A percentile compares a stretch with the other conserved stretches of the same genome.
Evolutionary conservation across 805 yeast genomes (phyloP).

Genomic region (Wickerhamomyces chaumierensis): DNA sequence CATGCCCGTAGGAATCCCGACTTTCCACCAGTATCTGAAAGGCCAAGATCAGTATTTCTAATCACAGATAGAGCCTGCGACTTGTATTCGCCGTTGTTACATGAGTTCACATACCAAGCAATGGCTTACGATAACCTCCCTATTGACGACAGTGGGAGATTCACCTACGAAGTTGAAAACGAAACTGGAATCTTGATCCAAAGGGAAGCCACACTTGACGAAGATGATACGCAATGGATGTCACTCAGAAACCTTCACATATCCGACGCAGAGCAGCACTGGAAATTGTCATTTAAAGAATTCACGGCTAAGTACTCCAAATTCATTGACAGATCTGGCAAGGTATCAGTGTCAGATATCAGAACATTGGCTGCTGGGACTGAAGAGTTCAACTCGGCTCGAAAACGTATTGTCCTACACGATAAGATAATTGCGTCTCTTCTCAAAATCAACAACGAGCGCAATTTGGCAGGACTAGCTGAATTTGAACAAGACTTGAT

Average conservation of each 20-base stretch:
- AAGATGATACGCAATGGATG: conserved; percentile 62
- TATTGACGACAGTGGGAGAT: conserved; percentile 32
- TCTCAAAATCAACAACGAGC: conserved; percentile 43
- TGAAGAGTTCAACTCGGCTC: conserved; percentile 56
- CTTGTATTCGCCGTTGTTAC: conserved; percentile 70
- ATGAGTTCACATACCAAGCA: conserved; percentile 87
- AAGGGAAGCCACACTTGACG: conserved; percentile 39
- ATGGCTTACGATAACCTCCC: conserved; percentile 68
- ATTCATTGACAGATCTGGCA: conserved; percentile 56
- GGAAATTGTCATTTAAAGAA: conserved; percentile 47
- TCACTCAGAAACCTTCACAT: conserved; percentile 65
- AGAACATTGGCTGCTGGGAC: conserved; percentile 65
- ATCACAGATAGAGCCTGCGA: conserved; percentile 82
- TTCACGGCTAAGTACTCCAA: conserved; percentile 65
- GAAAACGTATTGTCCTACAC: conserved; percentile 50
- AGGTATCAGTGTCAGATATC: conserved; percentile 57
- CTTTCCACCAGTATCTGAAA: conserved; percentile 45
- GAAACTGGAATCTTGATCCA: conserved; percentile 34
- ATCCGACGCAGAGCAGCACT: conserved; percentile 55
- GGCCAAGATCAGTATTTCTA: conserved; percentile 64
- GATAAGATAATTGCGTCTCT: conserved; percentile 55
- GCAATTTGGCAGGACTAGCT: conserved; percentile 59
- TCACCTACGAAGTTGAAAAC: conserved; percentile 43
- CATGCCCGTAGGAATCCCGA: conserved; percentile 61
- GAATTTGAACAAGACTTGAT: conserved; percentile 79